Conservation (phyloP, 2,329 filamentous ascomycete genomes). For the Penicillium oxalicum region DNA sequence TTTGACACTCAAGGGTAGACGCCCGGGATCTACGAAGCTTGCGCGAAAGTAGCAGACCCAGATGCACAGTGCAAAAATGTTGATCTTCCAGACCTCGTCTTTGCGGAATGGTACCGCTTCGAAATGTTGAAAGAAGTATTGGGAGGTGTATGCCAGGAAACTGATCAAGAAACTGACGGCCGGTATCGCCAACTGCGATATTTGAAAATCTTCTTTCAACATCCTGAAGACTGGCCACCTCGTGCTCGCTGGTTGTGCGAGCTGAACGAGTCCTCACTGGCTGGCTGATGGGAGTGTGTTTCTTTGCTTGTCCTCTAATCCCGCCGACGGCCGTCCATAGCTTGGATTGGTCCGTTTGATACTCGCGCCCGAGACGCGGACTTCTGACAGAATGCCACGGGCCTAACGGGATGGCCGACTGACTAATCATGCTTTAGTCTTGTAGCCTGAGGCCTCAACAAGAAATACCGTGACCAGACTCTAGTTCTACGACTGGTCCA, state of each 20-base stretch:
- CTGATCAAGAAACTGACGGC: constrained; percentile 50
- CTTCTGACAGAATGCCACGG: too few relatives aligned
- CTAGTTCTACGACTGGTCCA: too few relatives aligned
- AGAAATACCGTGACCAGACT: too few relatives aligned
- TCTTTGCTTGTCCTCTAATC: constrained; percentile 2
- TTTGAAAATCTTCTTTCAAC: constrained; percentile 21
- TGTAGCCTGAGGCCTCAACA: too few relatives aligned
- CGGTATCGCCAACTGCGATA: constrained; percentile 47
- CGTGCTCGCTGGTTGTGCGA: not conserved
- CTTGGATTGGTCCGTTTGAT: too few relatives aligned
- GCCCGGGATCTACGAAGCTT: constrained; percentile 55
- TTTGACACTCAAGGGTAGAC: constrained; percentile 43
- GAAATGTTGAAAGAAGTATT: constrained; percentile 51
- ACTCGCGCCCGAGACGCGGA: too few relatives aligned
- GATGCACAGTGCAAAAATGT: constrained; percentile 49
- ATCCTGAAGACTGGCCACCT: constrained; percentile 16
- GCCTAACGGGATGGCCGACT: too few relatives aligned
- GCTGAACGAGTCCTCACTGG: not conserved
- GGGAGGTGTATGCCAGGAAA: constrained; percentile 56
- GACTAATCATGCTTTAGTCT: too few relatives aligned
- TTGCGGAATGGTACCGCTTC: constrained; percentile 49
- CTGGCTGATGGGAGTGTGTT: constrained; percentile 6
- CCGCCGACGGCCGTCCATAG: too few relatives aligned
- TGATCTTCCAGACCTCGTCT: constrained; percentile 50
- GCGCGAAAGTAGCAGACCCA: constrained; percentile 55